Evolutionary conservation across 331 rosid species (phyloP).

Genomic region (Saraca asoca): DNA sequence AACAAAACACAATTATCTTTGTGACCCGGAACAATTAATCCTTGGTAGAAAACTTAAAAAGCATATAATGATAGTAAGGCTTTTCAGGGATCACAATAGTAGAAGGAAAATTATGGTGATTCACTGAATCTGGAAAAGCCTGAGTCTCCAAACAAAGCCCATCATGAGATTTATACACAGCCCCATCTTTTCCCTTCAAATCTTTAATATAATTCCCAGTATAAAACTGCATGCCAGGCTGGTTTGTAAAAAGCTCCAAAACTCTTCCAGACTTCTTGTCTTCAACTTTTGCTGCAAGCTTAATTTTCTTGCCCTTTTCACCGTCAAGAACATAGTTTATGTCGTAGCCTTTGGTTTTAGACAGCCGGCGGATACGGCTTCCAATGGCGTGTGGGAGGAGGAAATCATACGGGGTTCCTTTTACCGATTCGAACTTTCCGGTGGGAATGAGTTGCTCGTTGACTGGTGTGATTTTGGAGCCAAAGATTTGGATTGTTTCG

Average conservation of each 20-base stretch:
- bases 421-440: slow-evolving; percentile 40
- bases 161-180: slow-evolving; percentile 40
- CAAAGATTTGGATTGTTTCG: slow-evolving; percentile 43
- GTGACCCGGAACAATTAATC: no score
- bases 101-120: slow-evolving; percentile 42
- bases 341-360: slow-evolving; percentile 44
- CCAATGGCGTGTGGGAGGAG: slow-evolving; percentile 40
- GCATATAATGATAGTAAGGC: slow-evolving; percentile 50
- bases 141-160: slow-evolving; percentile 62
- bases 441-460: slow-evolving; percentile 53
- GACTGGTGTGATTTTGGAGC: slow-evolving; percentile 45
- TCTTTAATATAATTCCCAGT: slow-evolving; percentile 40
- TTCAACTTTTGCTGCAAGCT: slow-evolving; percentile 37
- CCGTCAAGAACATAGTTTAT: slow-evolving; percentile 31
- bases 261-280: slow-evolving; percentile 50
- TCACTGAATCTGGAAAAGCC: slow-evolving; percentile 56
- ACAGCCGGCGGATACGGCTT: slow-evolving; percentile 40
- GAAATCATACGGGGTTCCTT: slow-evolving; percentile 28
- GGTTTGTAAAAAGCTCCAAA: slow-evolving; percentile 45
- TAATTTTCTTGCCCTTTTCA: slow-evolving; percentile 19
- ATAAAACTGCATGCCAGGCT: slow-evolving; percentile 55
- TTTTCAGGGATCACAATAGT: slow-evolving; percentile 25
- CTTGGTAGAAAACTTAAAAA: slow-evolving; percentile 45
- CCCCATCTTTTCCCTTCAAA: slow-evolving; percentile 51
- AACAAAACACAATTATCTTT: no score